phyloP scores from a whole-genome alignment of 768 basidiomycete species.

The Cystofilobasidium capitatum region DNA sequence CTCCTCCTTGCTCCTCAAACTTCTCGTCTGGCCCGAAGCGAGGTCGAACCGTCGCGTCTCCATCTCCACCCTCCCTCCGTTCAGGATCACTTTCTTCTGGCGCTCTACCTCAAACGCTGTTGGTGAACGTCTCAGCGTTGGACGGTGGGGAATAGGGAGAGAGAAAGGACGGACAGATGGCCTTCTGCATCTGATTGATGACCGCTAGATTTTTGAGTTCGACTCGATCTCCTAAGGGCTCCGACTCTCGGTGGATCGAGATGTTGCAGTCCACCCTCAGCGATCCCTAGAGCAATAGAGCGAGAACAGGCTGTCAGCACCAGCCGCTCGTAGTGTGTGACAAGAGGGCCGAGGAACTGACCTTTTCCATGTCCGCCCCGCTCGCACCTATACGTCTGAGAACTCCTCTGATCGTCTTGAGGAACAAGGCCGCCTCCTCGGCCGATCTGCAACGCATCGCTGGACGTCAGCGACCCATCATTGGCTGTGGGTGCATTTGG shows the following conservation, averaged over 20 bases:
- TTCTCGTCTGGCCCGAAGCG: conserved; percentile 66
- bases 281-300: conserved; percentile 56
- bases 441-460: conserved; percentile 48
- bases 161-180: conserved; percentile 54
- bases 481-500: neutral
- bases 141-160: neutral
- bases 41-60: conserved; percentile 91
- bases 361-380: conserved; percentile 96
- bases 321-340: too few species aligned
- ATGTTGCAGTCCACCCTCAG: conserved; percentile 92
- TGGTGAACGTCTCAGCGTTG: neutral
- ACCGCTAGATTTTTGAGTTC: conserved; percentile 97
- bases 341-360: conserved; percentile 35
- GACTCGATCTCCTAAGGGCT: conserved; percentile 62
- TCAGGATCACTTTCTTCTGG: conserved; percentile 54
- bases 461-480: neutral
- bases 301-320: neutral
- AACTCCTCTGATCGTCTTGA: conserved; percentile 67
- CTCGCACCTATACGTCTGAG: conserved; percentile 75
- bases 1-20: conserved; percentile 78
- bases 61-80: conserved; percentile 50
- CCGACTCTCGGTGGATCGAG: conserved; percentile 63
- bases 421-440: conserved; percentile 82
- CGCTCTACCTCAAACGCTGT: conserved; percentile 71
- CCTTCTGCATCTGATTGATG: conserved; percentile 68